Evolutionary conservation across 345 rosid species (phyloP), one percentile per base, ranked within the genome.

Genomic region (Capsella bursapastoris): DNA sequence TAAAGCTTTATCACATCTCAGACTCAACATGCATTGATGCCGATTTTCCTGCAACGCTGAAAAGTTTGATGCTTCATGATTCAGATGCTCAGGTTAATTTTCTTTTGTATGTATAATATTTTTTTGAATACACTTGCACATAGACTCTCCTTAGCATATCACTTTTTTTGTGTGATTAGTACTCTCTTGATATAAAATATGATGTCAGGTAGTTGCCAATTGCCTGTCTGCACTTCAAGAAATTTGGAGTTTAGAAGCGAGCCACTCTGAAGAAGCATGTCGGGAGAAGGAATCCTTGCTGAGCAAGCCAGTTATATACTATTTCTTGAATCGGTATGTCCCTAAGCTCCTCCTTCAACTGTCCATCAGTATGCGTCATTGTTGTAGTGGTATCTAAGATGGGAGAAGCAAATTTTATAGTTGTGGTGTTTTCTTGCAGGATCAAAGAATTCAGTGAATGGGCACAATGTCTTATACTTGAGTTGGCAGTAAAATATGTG

Each of bases 391-490:
- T 66, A 31, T 40, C 32, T 48, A 55, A 25, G 47, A 53, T 48
- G 16, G 48, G 57, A 56, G 38, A 67, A 31, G 57, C 3, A 68
- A 34, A 25, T 25, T 49, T 58, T 51, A 50, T 22, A 22, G 53
- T 63, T 27, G 60, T 44, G 38, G 62, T 14, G 57, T 64, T 65
- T 78, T 41, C 44, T 55, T 86, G 82, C 93, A 95, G 99, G 86
- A 87, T 95, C 78, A 90, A 78, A 83, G 98, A 88, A 60, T 92
- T 95, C 70, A 90, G 82, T 83, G 99, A 95, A 84, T 95, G 99
- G 98, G 93, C 96, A 27, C 99, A 95, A 68, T 95, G 98, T 75
- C 93, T 90, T 68, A 87, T 95, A 80, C 95, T 95, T 79, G 99
- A 95, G 76, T 83, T 95, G 80, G 91, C 84, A 35, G 84, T 87